Conservation (phyloP, 768 basidiomycete genomes). For the Coprinopsis sp. region DNA sequence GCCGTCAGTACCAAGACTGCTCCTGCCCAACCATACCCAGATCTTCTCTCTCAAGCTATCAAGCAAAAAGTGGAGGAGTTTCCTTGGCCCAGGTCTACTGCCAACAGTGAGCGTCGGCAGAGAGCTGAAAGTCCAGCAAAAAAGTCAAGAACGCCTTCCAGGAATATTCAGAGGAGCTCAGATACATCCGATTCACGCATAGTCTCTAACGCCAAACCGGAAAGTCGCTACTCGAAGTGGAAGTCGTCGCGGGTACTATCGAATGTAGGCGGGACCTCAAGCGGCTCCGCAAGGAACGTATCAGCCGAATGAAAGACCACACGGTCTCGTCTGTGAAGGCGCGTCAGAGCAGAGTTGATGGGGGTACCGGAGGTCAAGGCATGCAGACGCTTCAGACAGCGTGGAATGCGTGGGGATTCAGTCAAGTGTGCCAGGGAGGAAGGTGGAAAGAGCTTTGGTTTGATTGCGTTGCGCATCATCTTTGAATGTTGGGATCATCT, state of each 20-base stretch:
- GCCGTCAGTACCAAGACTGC: conserved; percentile 30
- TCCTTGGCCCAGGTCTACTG: conserved; percentile 17
- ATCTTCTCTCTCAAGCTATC: conserved; percentile 36
- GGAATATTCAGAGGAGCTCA: conserved; percentile 58
- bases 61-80: conserved; percentile 22
- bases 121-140: no score
- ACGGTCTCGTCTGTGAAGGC: conserved; percentile 44
- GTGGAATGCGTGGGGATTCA: conserved; percentile 64
- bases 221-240: conserved; percentile 61
- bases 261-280: conserved; percentile 62
- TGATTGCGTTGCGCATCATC: conserved; percentile 56
- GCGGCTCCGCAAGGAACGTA: conserved; percentile 53
- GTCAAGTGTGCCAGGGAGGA: conserved; percentile 32
- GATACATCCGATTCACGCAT: conserved; percentile 66
- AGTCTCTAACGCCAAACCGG: conserved; percentile 54
- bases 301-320: conserved; percentile 60
- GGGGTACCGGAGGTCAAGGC: conserved; percentile 23
- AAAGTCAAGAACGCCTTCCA: conserved; percentile 34
- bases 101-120: conserved; percentile 14
- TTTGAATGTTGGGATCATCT: conserved; percentile 57
- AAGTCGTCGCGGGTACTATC: conserved; percentile 72
- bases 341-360: conserved; percentile 23
- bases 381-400: conserved; percentile 36
- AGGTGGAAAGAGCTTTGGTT: conserved; percentile 61
- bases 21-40: conserved; percentile 17